Percentiles rank a stretch among this genome's conserved stretches.
Evolutionary conservation across 345 rosid genomes (phyloP).

Genomic region (Aethionema arabicum): DNA sequence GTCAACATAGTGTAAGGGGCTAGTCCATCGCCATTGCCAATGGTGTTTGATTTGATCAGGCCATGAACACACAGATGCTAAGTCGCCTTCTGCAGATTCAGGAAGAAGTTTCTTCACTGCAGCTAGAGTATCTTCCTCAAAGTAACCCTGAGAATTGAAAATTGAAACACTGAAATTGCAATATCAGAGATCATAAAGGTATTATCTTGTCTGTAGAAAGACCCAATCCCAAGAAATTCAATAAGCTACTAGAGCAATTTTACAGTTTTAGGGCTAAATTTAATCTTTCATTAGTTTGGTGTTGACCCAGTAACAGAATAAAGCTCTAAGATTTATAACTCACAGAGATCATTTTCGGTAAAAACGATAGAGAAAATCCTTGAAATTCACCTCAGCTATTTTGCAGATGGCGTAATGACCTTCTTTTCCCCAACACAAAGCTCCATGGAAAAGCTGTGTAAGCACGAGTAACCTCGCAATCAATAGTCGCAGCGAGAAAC

Average conservation of each 20-base stretch:
- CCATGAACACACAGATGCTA: constrained; percentile 93
- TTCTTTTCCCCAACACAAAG: constrained; percentile 76
- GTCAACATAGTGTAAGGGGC: constrained; percentile 82
- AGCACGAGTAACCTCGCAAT: constrained; percentile 41
- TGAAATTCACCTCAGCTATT: constrained; percentile 66
- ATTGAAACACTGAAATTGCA: neutral
- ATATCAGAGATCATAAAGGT: constrained; percentile 15
- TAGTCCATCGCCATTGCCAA: constrained; percentile 71
- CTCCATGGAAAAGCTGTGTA: constrained; percentile 58
- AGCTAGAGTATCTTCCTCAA: constrained; percentile 63
- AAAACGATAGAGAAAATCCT: neutral
- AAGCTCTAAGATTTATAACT: neutral
- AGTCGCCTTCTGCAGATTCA: constrained; percentile 73
- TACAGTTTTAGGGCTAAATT: constrained; percentile 5
- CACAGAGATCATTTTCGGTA: neutral
- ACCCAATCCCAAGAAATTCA: neutral
- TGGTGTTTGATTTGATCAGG: constrained; percentile 62
- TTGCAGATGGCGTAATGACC: constrained; percentile 76
- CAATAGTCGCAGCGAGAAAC: constrained; percentile 39
- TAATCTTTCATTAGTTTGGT: neutral
- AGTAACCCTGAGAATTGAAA: constrained; percentile 49
- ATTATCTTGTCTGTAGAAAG: neutral
- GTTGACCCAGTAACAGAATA: neutral
- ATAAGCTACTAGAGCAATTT: neutral
- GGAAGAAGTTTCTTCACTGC: constrained; percentile 72